Evolutionary conservation across 2,329 filamentous ascomycete species (phyloP), one percentile per base, ranked within the genome.

Genomic region (Aspergillus proliferans): DNA sequence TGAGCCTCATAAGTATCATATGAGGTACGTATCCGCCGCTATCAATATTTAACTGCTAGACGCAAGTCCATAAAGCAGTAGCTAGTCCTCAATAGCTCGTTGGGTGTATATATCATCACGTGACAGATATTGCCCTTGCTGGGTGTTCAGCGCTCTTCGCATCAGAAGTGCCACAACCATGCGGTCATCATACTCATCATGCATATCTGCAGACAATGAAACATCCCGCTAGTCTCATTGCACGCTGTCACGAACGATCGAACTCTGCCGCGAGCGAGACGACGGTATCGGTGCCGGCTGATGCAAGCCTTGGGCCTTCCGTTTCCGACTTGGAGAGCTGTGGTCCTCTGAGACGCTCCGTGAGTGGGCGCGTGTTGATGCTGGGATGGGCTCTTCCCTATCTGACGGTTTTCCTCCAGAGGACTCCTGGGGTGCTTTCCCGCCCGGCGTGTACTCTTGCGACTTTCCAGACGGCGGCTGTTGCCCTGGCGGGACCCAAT

Each of bases 401-500:
- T 30, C 26, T 12, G 26, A 12, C 10, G 26, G 38, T 12, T 30
- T 30, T 10, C 9, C 26, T 12, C 9, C 4, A 30, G 10, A 12
- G 5, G 67, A 72, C 53, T 73, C 68, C 67, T 74, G 74, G 73
- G 80, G 69, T 76, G 82, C 83, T 46, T 82, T 85, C 82, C 85
- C 84, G 73, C 86, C 85, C 62, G 87, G 85, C 53, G 86, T 86
- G 61, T 80, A 81, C 52, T 86, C 85, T 65, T 86, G 84, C 51
- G 79, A 77, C 55, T 68, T 87, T 30, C 26, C 26, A 30, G 26
- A 30, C 10, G 26, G 38, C 19, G 38, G 10, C 10, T 40, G 38
- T 40, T 40, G 38, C 79, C 54, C 80, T 12, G 90, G 90, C 42
- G 90, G 90, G 51, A 92, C 87, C 89, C 90, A 95, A 65, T 95